A percentile compares a stretch with the other conserved stretches of the same genome.
These are phyloP conservation scores for Trichoderma oligosporum DNA, from an alignment of 2,329 filamentous ascomycete species.

Conservation along the genomic window DNA sequence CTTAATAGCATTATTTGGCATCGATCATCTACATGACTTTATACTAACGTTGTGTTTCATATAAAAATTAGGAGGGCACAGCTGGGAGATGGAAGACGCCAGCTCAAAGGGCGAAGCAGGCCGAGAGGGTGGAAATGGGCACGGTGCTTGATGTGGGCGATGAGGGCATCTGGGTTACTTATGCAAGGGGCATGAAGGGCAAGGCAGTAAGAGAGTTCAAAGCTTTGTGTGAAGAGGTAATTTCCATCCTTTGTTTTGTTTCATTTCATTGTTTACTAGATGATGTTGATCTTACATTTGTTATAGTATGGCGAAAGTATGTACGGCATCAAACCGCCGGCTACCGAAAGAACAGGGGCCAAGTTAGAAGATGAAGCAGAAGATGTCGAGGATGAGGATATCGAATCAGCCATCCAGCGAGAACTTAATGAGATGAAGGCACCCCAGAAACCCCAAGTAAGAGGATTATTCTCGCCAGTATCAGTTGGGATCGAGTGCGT, in stretches of 20 bases:
- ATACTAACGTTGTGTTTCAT: neutral
- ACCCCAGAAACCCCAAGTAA: constrained; percentile 38
- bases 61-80: constrained; percentile 44
- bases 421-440: constrained; percentile 64
- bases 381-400: constrained; percentile 51
- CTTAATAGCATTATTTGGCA: neutral
- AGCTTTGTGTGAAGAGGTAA: constrained; percentile 59
- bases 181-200: constrained; percentile 65
- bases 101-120: constrained; percentile 51
- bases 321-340: constrained; percentile 47
- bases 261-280: constrained; percentile 15
- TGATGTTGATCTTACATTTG: neutral
- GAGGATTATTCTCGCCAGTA: constrained; percentile 50
- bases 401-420: constrained; percentile 67
- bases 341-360: constrained; percentile 24
- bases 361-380: constrained; percentile 30
- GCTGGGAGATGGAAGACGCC: constrained; percentile 60
- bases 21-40: neutral
- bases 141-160: constrained; percentile 62
- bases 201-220: constrained; percentile 66
- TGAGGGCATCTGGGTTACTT: constrained; percentile 74
- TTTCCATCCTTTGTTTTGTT: neutral
- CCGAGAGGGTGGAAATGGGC: constrained; percentile 40
- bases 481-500: constrained; percentile 58
- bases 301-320: constrained; percentile 61